A percentile compares a stretch with the other conserved stretches of the same genome.
Evolutionary conservation across 257 asterid species (phyloP).

Genomic region (Forsythia suspensa): DNA sequence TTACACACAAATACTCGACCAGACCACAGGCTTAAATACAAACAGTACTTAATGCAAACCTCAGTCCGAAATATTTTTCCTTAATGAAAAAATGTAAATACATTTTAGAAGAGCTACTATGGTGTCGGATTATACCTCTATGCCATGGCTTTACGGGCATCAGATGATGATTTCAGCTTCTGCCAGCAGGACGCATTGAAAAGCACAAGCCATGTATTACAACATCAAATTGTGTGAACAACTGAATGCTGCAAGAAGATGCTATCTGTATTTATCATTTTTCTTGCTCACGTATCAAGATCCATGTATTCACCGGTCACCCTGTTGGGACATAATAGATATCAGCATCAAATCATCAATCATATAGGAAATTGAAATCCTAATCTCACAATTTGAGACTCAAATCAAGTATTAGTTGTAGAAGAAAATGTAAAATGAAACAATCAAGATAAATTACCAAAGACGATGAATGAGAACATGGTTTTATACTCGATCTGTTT

Average conservation of each 20-base stretch:
- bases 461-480: neutral
- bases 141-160: neutral
- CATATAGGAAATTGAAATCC: neutral
- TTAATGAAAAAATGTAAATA: neutral
- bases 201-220: neutral
- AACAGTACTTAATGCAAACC: neutral
- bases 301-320: conserved; percentile 73
- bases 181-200: neutral
- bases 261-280: neutral
- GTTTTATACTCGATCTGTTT: neutral
- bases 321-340: conserved; percentile 36
- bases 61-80: neutral
- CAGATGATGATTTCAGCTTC: neutral
- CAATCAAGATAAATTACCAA: neutral
- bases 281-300: conserved; percentile 32
- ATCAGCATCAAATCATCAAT: neutral
- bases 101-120: neutral
- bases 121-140: neutral
- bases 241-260: neutral
- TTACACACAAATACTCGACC: neutral
- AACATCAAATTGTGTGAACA: neutral
- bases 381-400: neutral
- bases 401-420: neutral
- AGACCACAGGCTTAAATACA: neutral
- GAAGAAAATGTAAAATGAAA: neutral